Base-by-base conservation (phyloP, 2,329 filamentous ascomycete genomes). In the Didymella pomorum region DNA sequence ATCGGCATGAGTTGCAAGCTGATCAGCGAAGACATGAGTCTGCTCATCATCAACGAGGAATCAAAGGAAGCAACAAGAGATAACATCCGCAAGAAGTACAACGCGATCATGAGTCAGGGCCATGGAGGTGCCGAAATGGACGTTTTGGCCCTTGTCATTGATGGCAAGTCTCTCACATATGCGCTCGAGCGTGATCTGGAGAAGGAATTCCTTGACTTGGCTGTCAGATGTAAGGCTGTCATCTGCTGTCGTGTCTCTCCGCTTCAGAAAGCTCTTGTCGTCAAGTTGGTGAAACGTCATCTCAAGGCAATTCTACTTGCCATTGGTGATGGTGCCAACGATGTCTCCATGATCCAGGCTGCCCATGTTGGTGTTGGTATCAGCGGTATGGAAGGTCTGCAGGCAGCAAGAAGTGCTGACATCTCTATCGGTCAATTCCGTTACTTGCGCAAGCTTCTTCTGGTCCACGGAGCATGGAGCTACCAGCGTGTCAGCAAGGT, bases 321-420 rank as follows among this genome's bases (percentile, higher is more conserved):
- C 50, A 97, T 99, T 75, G 95, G 95, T 67, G 95, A 99, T 71
- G 95, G 95, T 65, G 95, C 95, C 45, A 99, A 99, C 79, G 95
- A 99, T 72, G 95, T 99, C n/a, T 97, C 94, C 18, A 99, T 99
- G 95, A 99, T 99, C 54, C 95, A 99, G 81, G 95, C 95, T 11
- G 95, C 95, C 12, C 95, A 99, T 75, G 96, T 99, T 65, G 95
- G 95, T 64, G 92, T 99, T 43, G 95, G 95, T 78, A 99, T 99
- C 77, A 97, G 93, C 72, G 95, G 95, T 78, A 86, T 96, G 64
- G 95, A 99, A 84, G 95, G 95, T 83, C 87, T 99, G 0, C 95
- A 99, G 79, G 95, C 95, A 45, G 95, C 95, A 46, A 88, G 95
- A 71, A 97, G 93, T 71, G 95, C 95, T 57, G 95, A 99, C 79